Conservation (phyloP, 768 basidiomycete genomes). For the Hericium erinaceus region DNA sequence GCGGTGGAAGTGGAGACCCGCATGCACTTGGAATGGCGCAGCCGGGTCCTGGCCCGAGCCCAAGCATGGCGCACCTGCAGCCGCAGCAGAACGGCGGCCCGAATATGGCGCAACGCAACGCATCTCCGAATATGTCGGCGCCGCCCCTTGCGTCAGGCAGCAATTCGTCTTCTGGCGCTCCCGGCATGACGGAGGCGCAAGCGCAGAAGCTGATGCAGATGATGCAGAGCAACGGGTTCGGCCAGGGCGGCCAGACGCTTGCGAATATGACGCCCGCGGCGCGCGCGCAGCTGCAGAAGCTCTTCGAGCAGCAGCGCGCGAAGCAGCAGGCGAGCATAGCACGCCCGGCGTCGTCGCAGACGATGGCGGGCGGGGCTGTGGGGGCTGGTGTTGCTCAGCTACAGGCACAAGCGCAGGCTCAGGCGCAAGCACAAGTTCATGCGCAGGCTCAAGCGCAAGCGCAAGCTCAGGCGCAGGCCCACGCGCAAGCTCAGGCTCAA, state of each 20-base stretch:
- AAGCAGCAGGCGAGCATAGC: slow-evolving; percentile 1
- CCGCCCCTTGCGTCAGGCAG: too few species aligned
- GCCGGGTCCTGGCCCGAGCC: background rate
- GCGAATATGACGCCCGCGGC: slow-evolving; percentile 1
- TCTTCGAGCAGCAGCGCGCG: slow-evolving; percentile 6
- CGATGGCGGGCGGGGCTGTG: background rate
- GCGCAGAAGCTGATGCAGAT: background rate
- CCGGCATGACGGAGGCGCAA: slow-evolving; percentile 1
- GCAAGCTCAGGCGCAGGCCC: too few species aligned
- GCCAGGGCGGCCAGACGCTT: background rate
- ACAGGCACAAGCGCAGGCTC: too few species aligned
- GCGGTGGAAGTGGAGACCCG: too few species aligned
- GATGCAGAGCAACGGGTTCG: background rate
- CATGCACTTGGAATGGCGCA: background rate
- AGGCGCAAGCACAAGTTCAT: too few species aligned
- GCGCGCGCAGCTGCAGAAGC: slow-evolving; percentile 12
- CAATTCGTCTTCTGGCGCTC: background rate
- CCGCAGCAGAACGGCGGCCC: background rate
- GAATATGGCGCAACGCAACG: background rate
- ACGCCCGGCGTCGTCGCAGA: background rate
- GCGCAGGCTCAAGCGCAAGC: too few species aligned
- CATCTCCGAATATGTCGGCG: background rate
- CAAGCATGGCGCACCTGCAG: background rate
- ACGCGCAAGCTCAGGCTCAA: too few species aligned
- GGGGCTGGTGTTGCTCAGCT: too few species aligned